These are phyloP conservation scores for Fusarium sp. DNA, from an alignment of 2,329 filamentous ascomycete genomes.

Conservation along the genomic window DNA sequence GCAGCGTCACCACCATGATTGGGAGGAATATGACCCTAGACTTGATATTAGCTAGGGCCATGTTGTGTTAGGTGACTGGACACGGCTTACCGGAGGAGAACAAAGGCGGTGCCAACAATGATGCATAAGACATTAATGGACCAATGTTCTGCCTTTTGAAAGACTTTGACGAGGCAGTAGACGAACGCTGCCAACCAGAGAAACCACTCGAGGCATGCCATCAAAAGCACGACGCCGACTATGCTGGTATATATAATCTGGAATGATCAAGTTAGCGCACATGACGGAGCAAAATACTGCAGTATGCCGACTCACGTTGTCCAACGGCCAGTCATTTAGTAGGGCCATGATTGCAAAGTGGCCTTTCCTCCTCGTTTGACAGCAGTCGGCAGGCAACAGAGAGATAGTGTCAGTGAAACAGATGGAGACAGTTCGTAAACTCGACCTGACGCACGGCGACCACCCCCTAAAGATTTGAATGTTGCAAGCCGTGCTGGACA, in stretches of 20 bases:
- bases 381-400: not conserved
- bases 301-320: conserved; percentile 48
- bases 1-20: conserved; percentile 92
- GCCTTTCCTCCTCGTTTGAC: not conserved
- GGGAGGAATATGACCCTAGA: conserved; percentile 84
- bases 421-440: not conserved
- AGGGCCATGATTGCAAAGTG: conserved; percentile 51
- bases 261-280: not conserved
- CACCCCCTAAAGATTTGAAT: not conserved
- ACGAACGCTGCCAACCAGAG: conserved; percentile 94
- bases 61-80: not conserved
- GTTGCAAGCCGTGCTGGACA: not conserved
- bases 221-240: conserved; percentile 82
- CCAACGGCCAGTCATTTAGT: conserved; percentile 61
- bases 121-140: conserved; percentile 82
- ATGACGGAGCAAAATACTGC: not conserved
- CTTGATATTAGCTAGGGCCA: not conserved
- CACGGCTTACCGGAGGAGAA: conserved; percentile 72
- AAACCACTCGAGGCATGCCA: conserved; percentile 91
- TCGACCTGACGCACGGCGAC: not conserved
- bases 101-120: conserved; percentile 78
- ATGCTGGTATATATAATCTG: conserved; percentile 88
- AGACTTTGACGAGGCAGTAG: conserved; percentile 91
- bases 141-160: conserved; percentile 88
- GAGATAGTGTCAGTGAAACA: not conserved